phyloP scores from a whole-genome alignment of 257 asterid genomes.

The Apocynum venetum region DNA sequence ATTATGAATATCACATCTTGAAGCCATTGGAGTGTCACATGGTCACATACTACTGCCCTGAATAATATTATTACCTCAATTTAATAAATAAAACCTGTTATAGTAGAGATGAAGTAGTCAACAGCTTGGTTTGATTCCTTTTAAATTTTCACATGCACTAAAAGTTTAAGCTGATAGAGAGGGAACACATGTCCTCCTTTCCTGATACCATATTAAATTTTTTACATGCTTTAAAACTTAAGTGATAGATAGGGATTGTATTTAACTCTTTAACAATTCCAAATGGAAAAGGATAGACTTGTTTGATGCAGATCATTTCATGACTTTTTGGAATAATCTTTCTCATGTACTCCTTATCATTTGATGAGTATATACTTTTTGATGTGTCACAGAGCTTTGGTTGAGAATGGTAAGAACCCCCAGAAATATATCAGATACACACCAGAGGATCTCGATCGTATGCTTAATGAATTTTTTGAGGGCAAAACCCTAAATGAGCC shows the following conservation, averaged over 20 bases:
- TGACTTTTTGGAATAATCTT: not conserved
- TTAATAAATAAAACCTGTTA: too few species aligned
- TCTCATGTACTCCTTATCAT: not conserved
- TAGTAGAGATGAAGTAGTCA: not conserved
- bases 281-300: too few species aligned
- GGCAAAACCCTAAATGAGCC: constrained; percentile 86
- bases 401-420: constrained; percentile 85
- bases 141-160: too few species aligned
- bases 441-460: constrained; percentile 95
- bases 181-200: too few species aligned
- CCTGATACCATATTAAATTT: too few species aligned
- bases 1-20: not conserved
- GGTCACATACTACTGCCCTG: too few species aligned
- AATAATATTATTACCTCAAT: not conserved
- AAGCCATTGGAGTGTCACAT: not conserved
- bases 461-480: constrained; percentile 99
- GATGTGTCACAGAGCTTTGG: constrained; percentile 65
- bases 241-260: too few species aligned
- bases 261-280: too few species aligned
- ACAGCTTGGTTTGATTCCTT: not conserved
- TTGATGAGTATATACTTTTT: not conserved
- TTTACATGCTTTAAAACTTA: too few species aligned
- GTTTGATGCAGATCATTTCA: too few species aligned
- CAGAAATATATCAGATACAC: constrained; percentile 95
- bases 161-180: too few species aligned